Evolutionary conservation across 2,329 filamentous ascomycete species (phyloP), one percentile per base, ranked within the genome.

Genomic region (Aspergillus tanneri): DNA sequence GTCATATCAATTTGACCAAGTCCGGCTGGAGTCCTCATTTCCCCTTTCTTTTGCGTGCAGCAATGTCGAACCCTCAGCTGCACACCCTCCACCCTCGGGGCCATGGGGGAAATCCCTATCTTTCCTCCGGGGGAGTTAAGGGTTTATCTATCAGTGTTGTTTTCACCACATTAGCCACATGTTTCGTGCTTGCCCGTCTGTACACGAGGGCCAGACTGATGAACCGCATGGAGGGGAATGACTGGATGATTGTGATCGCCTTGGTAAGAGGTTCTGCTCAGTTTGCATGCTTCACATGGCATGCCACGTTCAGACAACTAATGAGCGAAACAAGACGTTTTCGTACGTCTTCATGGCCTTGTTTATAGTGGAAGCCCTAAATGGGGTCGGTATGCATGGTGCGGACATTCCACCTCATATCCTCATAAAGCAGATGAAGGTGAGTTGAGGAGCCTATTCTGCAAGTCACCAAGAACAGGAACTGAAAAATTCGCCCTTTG

Each of bases 351-450:
- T 68, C 46, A 67, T 70, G 64, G 61, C 49, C 1, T 55, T 68
- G n/a, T 64, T 63, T 35, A 61, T 69, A 12, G 56, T 65, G 36
- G 67, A 68, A 49, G 58, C 61, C 5, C 50, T 62, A 2, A 66
- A 63, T 41, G 68, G 68, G 3, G 68, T 71, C 60, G 68, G 68
- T 3, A 63, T 64, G 61, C 67, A 67, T 46, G 27, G 57, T 1
- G 55, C 58, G 23, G 57, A 67, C 11, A 67, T 70, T 23, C 63
- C 65, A 30, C 55, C 60, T 0, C 19, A 47, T 1, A 60, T 67
- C 21, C 48, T 64, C n/a, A 49, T 56, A 9, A 56, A 57, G 24
- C 68, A 70, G 43, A 55, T 69, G 58, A 69, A 65, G 54, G 66
- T 68, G 51, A 51, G 50, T 27, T 7, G 12, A 9, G 11, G 10